These are phyloP conservation scores for Chlamydomonas asymmetrica DNA, from an alignment of 139 green algal species.

Conservation along the genomic window DNA sequence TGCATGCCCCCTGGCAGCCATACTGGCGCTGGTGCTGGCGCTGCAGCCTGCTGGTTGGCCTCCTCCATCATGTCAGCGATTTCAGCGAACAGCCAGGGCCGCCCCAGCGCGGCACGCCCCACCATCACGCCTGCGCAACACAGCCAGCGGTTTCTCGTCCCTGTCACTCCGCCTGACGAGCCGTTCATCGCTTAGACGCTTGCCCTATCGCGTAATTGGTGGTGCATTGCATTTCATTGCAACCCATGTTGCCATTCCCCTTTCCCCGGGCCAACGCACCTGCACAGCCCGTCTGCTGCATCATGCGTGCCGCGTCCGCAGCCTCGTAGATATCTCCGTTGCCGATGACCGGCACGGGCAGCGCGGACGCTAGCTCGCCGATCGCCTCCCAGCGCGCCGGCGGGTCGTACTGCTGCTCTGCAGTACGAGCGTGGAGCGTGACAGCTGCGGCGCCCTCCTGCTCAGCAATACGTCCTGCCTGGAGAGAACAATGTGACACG, in stretches of 20 bases:
- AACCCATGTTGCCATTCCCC: background rate
- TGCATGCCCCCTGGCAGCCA: no score
- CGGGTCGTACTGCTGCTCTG: slow-evolving; percentile 55
- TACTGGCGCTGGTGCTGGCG: background rate
- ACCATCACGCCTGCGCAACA: slow-evolving; percentile 59
- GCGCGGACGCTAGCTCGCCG: slow-evolving; percentile 28
- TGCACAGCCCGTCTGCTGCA: slow-evolving; percentile 44
- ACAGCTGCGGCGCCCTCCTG: slow-evolving; percentile 50
- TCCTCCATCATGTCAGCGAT: slow-evolving; percentile 21
- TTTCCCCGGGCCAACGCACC: slow-evolving; percentile 12
- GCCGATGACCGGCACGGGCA: slow-evolving; percentile 53
- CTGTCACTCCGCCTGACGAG: no score
- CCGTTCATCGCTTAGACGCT: no score
- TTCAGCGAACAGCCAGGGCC: slow-evolving; percentile 46
- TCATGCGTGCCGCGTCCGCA: slow-evolving; percentile 40
- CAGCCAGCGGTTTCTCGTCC: no score
- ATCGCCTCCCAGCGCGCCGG: slow-evolving; percentile 51
- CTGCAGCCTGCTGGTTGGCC: background rate
- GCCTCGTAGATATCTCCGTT: slow-evolving; percentile 60
- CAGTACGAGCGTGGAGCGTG: slow-evolving; percentile 55
- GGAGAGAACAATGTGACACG: no score
- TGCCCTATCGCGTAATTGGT: no score
- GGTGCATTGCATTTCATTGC: no score
- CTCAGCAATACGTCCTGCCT: slow-evolving; percentile 44
- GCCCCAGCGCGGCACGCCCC: slow-evolving; percentile 41